These are phyloP conservation scores for Phlebiopsis gigantea DNA, from an alignment of 768 basidiomycete genomes.

Conservation along the genomic window DNA sequence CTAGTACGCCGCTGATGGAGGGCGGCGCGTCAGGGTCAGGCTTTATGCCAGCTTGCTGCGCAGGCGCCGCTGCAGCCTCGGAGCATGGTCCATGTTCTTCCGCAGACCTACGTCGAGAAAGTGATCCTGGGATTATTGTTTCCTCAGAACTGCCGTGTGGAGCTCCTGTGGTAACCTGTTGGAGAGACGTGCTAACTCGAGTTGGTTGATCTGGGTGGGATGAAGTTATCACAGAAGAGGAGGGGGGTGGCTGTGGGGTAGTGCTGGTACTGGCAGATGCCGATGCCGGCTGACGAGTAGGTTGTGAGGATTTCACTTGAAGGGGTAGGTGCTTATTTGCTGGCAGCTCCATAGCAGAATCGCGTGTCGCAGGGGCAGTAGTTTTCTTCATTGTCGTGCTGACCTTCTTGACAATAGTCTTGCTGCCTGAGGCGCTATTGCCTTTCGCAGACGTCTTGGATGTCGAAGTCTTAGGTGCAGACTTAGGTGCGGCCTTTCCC, in stretches of 20 bases:
- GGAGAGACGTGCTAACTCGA: too few relatives aligned
- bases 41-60: not conserved
- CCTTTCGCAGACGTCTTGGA: not conserved
- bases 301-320: not conserved
- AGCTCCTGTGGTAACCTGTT: too few relatives aligned
- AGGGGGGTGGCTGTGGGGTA: not conserved
- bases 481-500: not conserved
- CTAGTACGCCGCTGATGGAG: not conserved
- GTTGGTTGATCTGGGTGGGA: too few relatives aligned
- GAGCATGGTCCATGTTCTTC: too few relatives aligned
- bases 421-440: not conserved
- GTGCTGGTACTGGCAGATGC: not conserved
- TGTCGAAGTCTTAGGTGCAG: not conserved
- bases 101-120: too few relatives aligned
- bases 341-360: not conserved
- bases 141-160: too few relatives aligned
- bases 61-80: not conserved
- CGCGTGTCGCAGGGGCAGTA: too few relatives aligned
- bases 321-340: not conserved
- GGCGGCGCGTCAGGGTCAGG: not conserved
- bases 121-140: too few relatives aligned
- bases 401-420: not conserved
- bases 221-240: too few relatives aligned
- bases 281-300: too few relatives aligned
- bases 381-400: not conserved